A percentile compares a stretch with the other conserved stretches of the same genome.
Conservation (phyloP, 164 flowering plant species). For the Piper longum region DNA sequence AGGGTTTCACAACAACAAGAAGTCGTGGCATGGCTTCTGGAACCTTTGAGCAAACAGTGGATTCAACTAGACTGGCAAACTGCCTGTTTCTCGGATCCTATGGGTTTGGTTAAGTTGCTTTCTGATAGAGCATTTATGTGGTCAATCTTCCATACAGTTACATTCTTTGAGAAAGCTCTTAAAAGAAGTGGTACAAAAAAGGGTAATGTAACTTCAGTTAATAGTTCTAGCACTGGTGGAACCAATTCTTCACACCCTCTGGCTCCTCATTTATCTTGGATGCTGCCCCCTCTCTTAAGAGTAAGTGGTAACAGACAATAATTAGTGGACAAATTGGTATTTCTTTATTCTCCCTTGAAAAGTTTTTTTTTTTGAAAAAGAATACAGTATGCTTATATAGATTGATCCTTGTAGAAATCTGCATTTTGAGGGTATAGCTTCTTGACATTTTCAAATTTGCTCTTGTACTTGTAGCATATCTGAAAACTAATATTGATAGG, state of each 20-base stretch:
- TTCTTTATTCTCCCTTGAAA: too few relatives aligned
- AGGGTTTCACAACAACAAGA: conserved; percentile 90
- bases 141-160: conserved; percentile 81
- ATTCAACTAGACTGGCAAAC: conserved; percentile 74
- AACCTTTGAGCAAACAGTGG: conserved; percentile 90
- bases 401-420: too few relatives aligned
- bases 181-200: conserved; percentile 77
- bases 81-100: conserved; percentile 66
- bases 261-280: conserved; percentile 87
- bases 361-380: too few relatives aligned
- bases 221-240: conserved; percentile 10
- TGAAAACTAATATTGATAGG: too few relatives aligned
- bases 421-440: too few relatives aligned
- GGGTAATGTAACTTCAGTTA: conserved; percentile 27
- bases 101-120: conserved; percentile 56
- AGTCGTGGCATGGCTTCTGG: conserved; percentile 88
- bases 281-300: conserved; percentile 85
- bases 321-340: too few relatives aligned
- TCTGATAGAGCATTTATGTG: conserved; percentile 64
- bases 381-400: too few relatives aligned
- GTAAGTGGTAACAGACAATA: conserved; percentile 23
- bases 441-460: too few relatives aligned
- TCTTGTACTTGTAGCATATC: too few relatives aligned
- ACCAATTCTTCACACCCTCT: conserved; percentile 48
- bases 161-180: conserved; percentile 95